Evolutionary conservation across 2,329 filamentous ascomycete species (phyloP).

Genomic region (Diaporthe eres): DNA sequence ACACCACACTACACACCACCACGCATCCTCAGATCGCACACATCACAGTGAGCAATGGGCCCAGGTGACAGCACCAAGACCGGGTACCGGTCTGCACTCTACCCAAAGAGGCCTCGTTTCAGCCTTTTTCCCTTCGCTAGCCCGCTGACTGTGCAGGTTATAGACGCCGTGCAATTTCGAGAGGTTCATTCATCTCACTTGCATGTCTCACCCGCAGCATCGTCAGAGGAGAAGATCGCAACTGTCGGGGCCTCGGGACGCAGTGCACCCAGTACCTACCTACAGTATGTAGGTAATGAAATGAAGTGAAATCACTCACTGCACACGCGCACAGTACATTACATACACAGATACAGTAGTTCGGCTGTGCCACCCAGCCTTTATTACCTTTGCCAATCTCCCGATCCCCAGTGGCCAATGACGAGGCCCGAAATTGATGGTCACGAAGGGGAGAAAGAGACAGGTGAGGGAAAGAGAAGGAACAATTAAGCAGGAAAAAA

Average conservation of each 20-base stretch:
- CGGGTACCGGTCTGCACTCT: conserved; percentile 21
- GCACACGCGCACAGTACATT: conserved; percentile 1
- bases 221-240: not conserved
- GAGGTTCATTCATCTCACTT: conserved; percentile 5
- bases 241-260: not conserved
- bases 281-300: not conserved
- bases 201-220: conserved; percentile 26
- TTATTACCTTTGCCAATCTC: conserved; percentile 16
- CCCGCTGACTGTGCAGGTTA: conserved; percentile 8
- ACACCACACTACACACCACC: not conserved
- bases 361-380: conserved; percentile 26
- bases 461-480: not conserved
- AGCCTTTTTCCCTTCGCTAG: not conserved
- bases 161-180: conserved; percentile 7
- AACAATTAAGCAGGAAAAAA: conserved; percentile 8
- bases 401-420: not conserved
- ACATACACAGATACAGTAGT: not conserved
- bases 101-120: conserved; percentile 10
- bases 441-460: not conserved
- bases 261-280: too few relatives aligned
- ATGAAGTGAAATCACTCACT: conserved; percentile 3
- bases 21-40: not conserved
- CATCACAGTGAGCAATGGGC: conserved; percentile 2
- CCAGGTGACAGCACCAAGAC: conserved; percentile 23
- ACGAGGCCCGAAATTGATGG: not conserved